Conservation (phyloP, 345 rosid genomes). For the Lepidium sativum region DNA sequence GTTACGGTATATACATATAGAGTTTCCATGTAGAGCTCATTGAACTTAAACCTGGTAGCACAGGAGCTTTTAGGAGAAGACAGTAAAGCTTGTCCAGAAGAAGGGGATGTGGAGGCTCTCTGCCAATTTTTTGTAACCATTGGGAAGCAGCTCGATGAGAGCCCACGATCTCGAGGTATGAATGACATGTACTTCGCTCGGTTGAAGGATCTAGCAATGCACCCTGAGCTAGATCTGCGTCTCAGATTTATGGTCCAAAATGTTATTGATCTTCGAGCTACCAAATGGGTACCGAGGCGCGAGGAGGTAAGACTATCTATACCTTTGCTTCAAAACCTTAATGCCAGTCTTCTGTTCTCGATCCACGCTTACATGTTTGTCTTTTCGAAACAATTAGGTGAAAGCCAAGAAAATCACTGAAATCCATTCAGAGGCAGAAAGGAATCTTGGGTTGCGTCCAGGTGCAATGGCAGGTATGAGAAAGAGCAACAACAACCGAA, state of each 20-base stretch:
- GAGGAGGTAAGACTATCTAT: slow-evolving; percentile 56
- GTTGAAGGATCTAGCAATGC: slow-evolving; percentile 48
- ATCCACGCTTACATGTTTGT: neutral
- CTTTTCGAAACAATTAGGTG: slow-evolving; percentile 37
- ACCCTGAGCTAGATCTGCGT: slow-evolving; percentile 60
- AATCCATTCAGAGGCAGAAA: slow-evolving; percentile 88
- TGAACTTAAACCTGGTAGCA: slow-evolving; percentile 6
- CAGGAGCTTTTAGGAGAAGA: slow-evolving; percentile 81
- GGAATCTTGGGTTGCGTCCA: slow-evolving; percentile 71
- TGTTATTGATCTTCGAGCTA: slow-evolving; percentile 65
- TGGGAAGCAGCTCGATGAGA: slow-evolving; percentile 84
- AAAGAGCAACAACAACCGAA: slow-evolving; percentile 38
- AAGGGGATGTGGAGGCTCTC: slow-evolving; percentile 83
- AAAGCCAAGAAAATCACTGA: slow-evolving; percentile 88
- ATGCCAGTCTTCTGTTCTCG: neutral
- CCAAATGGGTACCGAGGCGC: slow-evolving; percentile 86
- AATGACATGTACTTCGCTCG: slow-evolving; percentile 58
- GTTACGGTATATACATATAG: neutral
- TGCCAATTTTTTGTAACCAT: slow-evolving; percentile 73
- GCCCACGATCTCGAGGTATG: slow-evolving; percentile 45
- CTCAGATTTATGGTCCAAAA: slow-evolving; percentile 71
- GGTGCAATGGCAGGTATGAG: slow-evolving; percentile 64
- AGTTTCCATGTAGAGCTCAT: neutral
- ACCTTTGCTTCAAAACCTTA: neutral
- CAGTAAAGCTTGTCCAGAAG: slow-evolving; percentile 48